These are phyloP conservation scores for Draba incana DNA, from an alignment of 345 rosid species.

Conservation along the genomic window DNA sequence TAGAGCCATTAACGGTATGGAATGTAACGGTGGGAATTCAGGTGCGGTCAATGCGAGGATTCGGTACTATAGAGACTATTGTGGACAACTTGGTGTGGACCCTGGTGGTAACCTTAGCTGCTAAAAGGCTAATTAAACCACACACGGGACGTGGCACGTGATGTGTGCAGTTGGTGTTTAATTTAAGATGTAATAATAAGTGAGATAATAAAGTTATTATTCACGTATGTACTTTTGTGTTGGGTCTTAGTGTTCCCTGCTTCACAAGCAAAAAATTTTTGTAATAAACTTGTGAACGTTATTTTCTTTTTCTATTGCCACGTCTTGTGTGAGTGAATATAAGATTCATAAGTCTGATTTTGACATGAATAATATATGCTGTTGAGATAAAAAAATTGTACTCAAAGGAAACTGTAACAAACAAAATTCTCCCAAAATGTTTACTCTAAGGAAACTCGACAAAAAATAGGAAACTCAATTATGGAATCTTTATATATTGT, in stretches of 20 bases:
- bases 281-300: conserved; percentile 31
- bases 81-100: conserved; percentile 46
- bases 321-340: neutral
- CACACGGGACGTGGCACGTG: conserved; percentile 10
- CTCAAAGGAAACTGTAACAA: no score
- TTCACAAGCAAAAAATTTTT: conserved; percentile 25
- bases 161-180: conserved; percentile 2
- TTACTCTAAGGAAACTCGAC: no score
- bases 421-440: no score
- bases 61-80: conserved; percentile 47
- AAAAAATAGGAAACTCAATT: no score
- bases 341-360: neutral
- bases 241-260: conserved; percentile 28
- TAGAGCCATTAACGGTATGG: conserved; percentile 53
- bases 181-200: conserved; percentile 11
- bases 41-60: conserved; percentile 47
- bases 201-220: conserved; percentile 17
- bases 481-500: no score
- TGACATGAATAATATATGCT: neutral
- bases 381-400: neutral
- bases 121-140: conserved; percentile 5
- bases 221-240: conserved; percentile 4
- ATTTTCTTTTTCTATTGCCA: neutral
- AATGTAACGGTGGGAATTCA: conserved; percentile 48
- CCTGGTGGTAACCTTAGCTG: conserved; percentile 48